These are phyloP conservation scores for Kalmanozyma brasiliensis DNA, from an alignment of 1,284 basidiomycete genomes.

Conservation along the genomic window DNA sequence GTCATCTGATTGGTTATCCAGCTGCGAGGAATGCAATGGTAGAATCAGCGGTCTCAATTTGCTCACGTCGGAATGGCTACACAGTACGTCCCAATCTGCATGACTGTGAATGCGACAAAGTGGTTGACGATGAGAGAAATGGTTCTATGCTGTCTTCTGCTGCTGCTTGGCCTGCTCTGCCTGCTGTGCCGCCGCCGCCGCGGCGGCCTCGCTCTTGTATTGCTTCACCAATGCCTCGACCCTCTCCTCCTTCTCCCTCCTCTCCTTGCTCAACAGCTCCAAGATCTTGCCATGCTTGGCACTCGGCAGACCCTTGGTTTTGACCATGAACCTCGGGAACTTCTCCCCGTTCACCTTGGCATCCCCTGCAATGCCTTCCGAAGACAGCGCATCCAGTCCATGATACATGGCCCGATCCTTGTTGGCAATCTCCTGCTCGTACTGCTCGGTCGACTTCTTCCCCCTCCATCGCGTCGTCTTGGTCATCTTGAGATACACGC, in stretches of 20 bases:
- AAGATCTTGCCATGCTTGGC: conserved; percentile 60
- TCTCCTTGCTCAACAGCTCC: conserved; percentile 41
- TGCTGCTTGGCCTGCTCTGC: conserved; percentile 1
- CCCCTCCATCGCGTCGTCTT: conserved; percentile 56
- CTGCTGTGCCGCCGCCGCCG: too few species aligned
- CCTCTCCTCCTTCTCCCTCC: conserved; percentile 49
- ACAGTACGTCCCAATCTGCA: too few species aligned
- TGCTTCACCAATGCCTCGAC: conserved; percentile 41
- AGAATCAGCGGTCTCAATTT: too few species aligned
- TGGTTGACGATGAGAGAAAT: too few species aligned
- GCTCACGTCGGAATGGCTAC: too few species aligned
- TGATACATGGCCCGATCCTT: conserved; percentile 17
- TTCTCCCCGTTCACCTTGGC: conserved; percentile 7
- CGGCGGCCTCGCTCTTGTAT: conserved; percentile 26
- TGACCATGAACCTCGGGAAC: conserved; percentile 40
- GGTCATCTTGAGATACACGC: conserved; percentile 61
- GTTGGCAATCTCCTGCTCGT: conserved; percentile 39
- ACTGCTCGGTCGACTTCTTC: conserved; percentile 37
- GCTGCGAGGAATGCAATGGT: background rate
- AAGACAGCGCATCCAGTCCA: conserved; percentile 13
- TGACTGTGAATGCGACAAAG: too few species aligned
- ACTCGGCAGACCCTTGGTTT: conserved; percentile 46
- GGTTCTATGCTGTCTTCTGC: too few species aligned
- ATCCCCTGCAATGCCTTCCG: conserved; percentile 14
- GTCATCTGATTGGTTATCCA: background rate